phyloP scores from a whole-genome alignment of 345 rosid genomes.

The Syzygium jambos region DNA sequence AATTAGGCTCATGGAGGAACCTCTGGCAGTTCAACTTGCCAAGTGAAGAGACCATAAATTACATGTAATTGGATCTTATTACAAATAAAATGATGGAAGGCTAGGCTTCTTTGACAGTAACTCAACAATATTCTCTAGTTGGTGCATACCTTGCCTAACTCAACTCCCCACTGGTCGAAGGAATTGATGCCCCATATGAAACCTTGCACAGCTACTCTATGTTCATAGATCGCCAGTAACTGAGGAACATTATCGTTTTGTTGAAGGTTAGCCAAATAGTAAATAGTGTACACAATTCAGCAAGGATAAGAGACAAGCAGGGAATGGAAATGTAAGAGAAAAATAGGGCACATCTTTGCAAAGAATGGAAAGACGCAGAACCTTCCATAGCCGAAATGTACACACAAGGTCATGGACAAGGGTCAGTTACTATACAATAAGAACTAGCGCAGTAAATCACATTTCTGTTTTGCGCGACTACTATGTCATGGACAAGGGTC shows the following conservation, averaged over 20 bases:
- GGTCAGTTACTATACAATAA: neutral
- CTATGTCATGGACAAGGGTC: neutral
- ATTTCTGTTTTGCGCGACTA: neutral
- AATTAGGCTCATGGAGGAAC: neutral
- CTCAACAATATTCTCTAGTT: neutral
- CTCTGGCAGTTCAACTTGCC: neutral
- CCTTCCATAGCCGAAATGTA: neutral
- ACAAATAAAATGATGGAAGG: neutral
- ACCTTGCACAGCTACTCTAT: slow-evolving; percentile 93
- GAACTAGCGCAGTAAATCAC: neutral
- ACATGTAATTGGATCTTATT: neutral
- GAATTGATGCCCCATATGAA: slow-evolving; percentile 97
- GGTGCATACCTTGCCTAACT: slow-evolving; percentile 75
- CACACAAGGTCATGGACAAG: neutral
- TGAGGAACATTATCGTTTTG: slow-evolving; percentile 12
- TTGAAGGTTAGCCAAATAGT: neutral
- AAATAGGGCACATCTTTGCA: neutral
- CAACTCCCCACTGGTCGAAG: slow-evolving; percentile 99
- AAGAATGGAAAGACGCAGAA: neutral
- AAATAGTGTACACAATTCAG: neutral
- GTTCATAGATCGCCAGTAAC: slow-evolving; percentile 91
- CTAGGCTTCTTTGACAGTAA: neutral
- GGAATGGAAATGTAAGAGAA: neutral
- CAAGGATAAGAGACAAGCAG: neutral
- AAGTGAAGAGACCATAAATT: neutral